Percentiles rank a stretch among this genome's conserved stretches.
phyloP scores from a whole-genome alignment of 179 eudicot genomes.

The Pouteria campechiana region DNA sequence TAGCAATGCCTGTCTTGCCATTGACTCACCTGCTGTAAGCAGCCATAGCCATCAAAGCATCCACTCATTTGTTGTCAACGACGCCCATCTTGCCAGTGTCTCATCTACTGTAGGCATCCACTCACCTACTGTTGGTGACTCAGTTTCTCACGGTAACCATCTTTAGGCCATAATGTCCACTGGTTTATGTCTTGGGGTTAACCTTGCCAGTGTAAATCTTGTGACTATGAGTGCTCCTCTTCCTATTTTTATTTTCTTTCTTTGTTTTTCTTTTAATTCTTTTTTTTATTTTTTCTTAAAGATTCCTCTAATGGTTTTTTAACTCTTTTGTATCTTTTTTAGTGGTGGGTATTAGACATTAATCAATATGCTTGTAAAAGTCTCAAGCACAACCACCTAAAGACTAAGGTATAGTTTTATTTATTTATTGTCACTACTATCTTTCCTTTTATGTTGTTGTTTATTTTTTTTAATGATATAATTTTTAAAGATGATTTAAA shows the following conservation, averaged over 20 bases:
- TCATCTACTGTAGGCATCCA: no score
- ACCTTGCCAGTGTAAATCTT: conserved; percentile 36
- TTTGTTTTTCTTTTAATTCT: no score
- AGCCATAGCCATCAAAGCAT: no score
- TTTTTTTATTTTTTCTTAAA: not conserved
- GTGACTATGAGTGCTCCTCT: conserved; percentile 37
- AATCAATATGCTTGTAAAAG: conserved; percentile 65
- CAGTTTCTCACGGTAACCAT: no score
- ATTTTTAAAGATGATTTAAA: not conserved
- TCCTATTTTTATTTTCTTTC: not conserved
- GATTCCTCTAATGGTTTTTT: not conserved
- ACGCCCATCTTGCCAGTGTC: no score
- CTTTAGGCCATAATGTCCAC: no score
- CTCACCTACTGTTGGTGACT: no score
- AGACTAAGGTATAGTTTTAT: conserved; percentile 49
- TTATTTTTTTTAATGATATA: not conserved
- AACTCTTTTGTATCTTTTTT: not conserved
- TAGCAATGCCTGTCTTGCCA: no score
- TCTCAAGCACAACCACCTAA: conserved; percentile 63
- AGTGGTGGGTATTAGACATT: conserved; percentile 88
- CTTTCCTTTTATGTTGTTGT: not conserved
- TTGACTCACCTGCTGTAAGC: no score
- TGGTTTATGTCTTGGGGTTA: conserved; percentile 75
- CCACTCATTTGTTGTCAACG: no score
- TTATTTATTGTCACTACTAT: not conserved